Percentiles rank a stretch among this genome's conserved stretches.
phyloP scores from a whole-genome alignment of 129 eudicot genomes.

The Artemisia argyi region DNA sequence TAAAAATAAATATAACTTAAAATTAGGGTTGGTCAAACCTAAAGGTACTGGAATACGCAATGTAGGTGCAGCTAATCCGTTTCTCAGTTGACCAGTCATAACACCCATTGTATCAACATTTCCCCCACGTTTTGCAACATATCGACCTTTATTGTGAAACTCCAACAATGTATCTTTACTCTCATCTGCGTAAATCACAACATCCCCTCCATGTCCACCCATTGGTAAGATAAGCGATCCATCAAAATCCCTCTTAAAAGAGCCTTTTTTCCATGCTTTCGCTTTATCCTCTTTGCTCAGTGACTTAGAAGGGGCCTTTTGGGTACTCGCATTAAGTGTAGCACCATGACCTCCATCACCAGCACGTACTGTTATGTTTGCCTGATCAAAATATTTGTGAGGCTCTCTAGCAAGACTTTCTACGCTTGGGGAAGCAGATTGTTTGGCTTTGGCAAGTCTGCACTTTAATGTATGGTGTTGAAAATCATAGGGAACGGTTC shows the following conservation, averaged over 20 bases:
- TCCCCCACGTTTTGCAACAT: conserved; percentile 92
- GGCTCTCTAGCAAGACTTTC: conserved; percentile 61
- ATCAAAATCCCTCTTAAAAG: conserved; percentile 83
- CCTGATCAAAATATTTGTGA: conserved; percentile 93
- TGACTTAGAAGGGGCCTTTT: conserved; percentile 52
- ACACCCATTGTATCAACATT: conserved; percentile 94
- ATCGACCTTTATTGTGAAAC: conserved; percentile 64
- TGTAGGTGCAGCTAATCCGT: conserved; percentile 69
- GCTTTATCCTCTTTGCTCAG: conserved; percentile 51
- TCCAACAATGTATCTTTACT: conserved; percentile 75
- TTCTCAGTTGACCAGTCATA: conserved; percentile 54
- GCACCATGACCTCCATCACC: conserved; percentile 99
- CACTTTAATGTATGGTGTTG: conserved; percentile 34
- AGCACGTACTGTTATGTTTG: conserved; percentile 76
- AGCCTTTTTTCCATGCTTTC: conserved; percentile 52
- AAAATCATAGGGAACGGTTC: conserved; percentile 22
- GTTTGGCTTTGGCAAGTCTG: conserved; percentile 59
- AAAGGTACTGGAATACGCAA: conserved; percentile 92
- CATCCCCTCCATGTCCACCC: conserved; percentile 97
- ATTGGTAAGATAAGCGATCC: conserved; percentile 88
- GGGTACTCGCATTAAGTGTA: conserved; percentile 55
- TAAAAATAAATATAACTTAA: background rate
- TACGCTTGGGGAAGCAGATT: conserved; percentile 47
- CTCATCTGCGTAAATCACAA: conserved; percentile 86
- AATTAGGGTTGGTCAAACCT: conserved; percentile 44